Percentiles rank a stretch among this genome's conserved stretches.
These are phyloP conservation scores for Akanthomyces lecanii DNA, from an alignment of 2,329 filamentous ascomycete genomes.

Conservation along the genomic window DNA sequence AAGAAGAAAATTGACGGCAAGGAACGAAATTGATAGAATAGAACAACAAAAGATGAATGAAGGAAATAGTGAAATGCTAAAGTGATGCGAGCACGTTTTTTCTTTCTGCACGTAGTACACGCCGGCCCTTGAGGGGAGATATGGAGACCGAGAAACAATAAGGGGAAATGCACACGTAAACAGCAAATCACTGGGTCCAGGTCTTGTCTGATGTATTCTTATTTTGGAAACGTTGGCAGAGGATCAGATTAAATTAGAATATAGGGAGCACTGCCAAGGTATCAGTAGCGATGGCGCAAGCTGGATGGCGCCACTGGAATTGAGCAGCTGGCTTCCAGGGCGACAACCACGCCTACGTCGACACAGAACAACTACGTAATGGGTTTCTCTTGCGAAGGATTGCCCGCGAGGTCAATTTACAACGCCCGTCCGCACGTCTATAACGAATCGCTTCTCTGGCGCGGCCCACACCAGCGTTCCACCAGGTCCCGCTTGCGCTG, in stretches of 20 bases:
- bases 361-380: background rate
- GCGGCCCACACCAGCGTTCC: background rate
- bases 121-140: background rate
- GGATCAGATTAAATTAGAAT: background rate
- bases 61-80: background rate
- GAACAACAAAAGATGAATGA: background rate
- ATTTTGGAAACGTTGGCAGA: background rate
- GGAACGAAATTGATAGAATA: background rate
- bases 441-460: background rate
- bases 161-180: background rate
- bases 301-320: background rate
- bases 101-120: background rate
- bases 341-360: too few species aligned
- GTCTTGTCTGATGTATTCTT: background rate
- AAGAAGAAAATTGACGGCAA: too few species aligned
- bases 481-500: constrained; percentile 1
- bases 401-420: background rate
- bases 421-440: background rate
- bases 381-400: background rate
- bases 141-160: background rate
- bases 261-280: background rate
- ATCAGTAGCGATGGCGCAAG: background rate
- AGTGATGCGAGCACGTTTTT: background rate
- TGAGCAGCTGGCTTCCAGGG: background rate
- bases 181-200: background rate